A percentile compares a stretch with the other conserved stretches of the same genome.
These are phyloP conservation scores for Gossypium arboreum DNA, from an alignment of 345 rosid genomes.

Conservation along the genomic window DNA sequence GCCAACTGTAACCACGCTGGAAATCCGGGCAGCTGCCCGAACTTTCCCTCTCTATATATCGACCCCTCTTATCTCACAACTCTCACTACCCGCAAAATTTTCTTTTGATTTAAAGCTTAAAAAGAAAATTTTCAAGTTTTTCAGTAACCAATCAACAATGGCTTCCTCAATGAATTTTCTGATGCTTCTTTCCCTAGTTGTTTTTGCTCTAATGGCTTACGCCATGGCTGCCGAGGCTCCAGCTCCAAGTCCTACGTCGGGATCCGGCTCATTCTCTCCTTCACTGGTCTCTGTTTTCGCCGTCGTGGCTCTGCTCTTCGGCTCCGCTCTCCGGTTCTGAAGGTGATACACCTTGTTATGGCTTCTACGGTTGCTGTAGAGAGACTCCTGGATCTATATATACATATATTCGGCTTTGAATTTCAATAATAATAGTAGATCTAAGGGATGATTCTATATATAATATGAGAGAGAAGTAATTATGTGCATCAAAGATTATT, in stretches of 20 bases:
- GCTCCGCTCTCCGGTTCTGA: conserved; percentile 14
- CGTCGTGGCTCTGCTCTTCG: not conserved
- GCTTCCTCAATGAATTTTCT: not conserved
- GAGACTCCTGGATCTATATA: not conserved
- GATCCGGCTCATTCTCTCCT: not conserved
- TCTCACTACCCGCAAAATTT: not conserved
- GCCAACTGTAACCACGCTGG: conserved; percentile 11
- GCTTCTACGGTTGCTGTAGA: not conserved
- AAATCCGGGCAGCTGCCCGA: conserved; percentile 11
- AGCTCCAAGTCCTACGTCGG: conserved; percentile 15
- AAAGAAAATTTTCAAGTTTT: not conserved
- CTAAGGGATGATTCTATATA: not conserved
- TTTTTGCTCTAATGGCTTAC: conserved; percentile 7
- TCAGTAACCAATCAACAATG: not conserved
- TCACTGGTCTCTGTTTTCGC: not conserved
- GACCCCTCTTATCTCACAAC: not conserved
- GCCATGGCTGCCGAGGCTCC: conserved; percentile 15
- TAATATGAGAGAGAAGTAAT: not conserved
- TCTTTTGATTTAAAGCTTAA: not conserved
- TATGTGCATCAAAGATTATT: not conserved
- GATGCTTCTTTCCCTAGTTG: not conserved
- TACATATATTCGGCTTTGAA: not conserved
- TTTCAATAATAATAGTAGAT: not conserved
- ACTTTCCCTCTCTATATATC: not conserved
- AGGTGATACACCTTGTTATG: not conserved